Base-by-base conservation (phyloP, 106 monocot species). In the Chionographis japonica region DNA sequence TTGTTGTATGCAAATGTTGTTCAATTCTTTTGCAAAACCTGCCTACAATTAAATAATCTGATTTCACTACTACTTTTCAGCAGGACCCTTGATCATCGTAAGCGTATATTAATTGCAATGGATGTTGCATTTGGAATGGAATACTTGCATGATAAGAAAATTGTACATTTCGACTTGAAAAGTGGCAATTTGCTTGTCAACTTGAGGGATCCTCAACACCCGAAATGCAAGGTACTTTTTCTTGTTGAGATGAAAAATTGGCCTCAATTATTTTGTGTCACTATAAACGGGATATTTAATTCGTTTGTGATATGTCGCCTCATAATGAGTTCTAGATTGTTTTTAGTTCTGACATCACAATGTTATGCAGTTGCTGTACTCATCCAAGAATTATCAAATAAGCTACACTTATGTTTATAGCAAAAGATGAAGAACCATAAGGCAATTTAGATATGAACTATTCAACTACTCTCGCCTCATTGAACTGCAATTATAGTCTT, bases 41-140 rank as follows among this genome's bases (percentile, higher is more conserved):
- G 11, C 18, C 16, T 59, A 16, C 12, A 38, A 55, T 56, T 17
- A 12, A 17, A 40, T 16, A 40, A 8, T 40, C 40, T 0, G 50
- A 27, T 27, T 40, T 65, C 12, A 8, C 41, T 42, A 8, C 37
- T 39, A 10, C 49, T 60, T 61, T 9, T 54, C 19, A n/a, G 14
- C 68, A 83, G 83, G 78, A 54, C 57, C 8, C 65, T 83, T 51
- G 83, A 78, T 74, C 52, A 53, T 6, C 55, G 78, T 43, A 78
- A 66, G 61, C 56, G 78, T 35, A 50, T 74, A 19, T 27, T 72
- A 51, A 77, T 77, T 63, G 79, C 84, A 2, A 84, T 84, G 84
- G 79, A 79, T 64, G 79, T 63, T 12, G 79, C 84, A 15, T 84
- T 84, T 72, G 84, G 84, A 19, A 84, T 84, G 84, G 84, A 84